phyloP scores from a whole-genome alignment of 2,329 filamentous ascomycete genomes.

The Verticillium isaacii region DNA sequence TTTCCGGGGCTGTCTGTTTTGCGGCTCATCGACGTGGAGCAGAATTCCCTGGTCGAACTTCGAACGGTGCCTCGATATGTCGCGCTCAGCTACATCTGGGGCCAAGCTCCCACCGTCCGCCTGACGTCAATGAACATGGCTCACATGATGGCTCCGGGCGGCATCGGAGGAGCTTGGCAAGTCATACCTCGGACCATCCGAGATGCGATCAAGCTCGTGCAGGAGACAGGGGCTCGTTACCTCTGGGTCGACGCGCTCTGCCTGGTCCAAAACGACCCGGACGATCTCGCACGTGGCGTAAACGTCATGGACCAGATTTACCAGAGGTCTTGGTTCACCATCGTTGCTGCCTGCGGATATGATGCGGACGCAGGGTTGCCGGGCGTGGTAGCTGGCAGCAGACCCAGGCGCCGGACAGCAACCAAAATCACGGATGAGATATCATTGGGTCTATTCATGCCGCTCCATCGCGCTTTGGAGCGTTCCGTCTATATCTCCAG shows the following conservation, averaged over 20 bases:
- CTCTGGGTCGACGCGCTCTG: conserved; percentile 12
- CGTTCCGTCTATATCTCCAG: no score
- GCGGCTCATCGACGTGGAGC: background rate
- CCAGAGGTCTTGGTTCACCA: background rate
- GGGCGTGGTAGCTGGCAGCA: background rate
- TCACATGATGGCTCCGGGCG: background rate
- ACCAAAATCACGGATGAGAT: no score
- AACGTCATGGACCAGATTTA: conserved; percentile 2
- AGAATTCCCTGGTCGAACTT: background rate
- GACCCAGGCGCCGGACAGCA: no score
- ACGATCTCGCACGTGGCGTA: background rate
- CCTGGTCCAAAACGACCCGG: conserved; percentile 7
- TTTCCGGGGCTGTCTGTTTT: background rate
- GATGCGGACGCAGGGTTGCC: conserved; percentile 1
- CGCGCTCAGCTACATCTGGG: conserved; percentile 5
- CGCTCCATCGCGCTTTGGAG: no score
- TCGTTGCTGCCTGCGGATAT: conserved; percentile 1
- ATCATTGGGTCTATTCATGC: no score
- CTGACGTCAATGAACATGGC: background rate
- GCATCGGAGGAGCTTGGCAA: background rate
- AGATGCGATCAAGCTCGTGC: conserved; percentile 9
- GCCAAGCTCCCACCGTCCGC: background rate
- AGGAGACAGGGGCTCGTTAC: conserved; percentile 3
- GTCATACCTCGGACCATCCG: background rate
- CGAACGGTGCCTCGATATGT: background rate